These are phyloP conservation scores for Magnusiomyces ingens DNA, from an alignment of 1,139 yeast genomes.

Conservation along the genomic window DNA sequence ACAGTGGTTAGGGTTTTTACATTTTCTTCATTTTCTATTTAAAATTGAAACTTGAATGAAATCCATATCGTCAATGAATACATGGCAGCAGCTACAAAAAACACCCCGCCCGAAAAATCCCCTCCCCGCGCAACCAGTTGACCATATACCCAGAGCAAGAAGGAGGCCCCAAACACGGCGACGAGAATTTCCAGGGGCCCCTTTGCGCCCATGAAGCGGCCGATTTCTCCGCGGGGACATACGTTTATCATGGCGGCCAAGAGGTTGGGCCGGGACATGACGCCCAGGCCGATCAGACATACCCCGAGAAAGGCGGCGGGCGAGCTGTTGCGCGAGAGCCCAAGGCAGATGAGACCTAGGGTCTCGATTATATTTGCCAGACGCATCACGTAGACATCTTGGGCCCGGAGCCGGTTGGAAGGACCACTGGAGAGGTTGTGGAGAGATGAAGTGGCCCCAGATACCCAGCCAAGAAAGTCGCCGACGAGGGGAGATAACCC, in stretches of 20 bases:
- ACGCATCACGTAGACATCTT: slow-evolving; percentile 2
- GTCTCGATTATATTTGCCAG: slow-evolving; percentile 1
- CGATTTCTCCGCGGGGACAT: background rate
- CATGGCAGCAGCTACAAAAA: background rate
- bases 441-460: background rate
- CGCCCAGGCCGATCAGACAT: background rate
- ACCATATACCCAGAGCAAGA: background rate
- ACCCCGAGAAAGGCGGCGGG: background rate
- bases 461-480: background rate
- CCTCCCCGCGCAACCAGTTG: background rate
- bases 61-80: background rate
- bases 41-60: background rate
- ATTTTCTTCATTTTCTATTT: background rate
- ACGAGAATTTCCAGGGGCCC: slow-evolving; percentile 2
- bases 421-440: background rate
- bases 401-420: background rate
- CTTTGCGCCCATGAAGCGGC: slow-evolving; percentile 3
- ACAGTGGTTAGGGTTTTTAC: background rate
- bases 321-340: background rate
- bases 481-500: background rate
- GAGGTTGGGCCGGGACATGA: slow-evolving; percentile 1
- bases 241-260: background rate
- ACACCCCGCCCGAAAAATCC: background rate
- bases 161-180: background rate
- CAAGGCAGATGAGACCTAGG: background rate